phyloP scores from a whole-genome alignment of 2,329 filamentous ascomycete genomes.

The Helminthosporium solani region DNA sequence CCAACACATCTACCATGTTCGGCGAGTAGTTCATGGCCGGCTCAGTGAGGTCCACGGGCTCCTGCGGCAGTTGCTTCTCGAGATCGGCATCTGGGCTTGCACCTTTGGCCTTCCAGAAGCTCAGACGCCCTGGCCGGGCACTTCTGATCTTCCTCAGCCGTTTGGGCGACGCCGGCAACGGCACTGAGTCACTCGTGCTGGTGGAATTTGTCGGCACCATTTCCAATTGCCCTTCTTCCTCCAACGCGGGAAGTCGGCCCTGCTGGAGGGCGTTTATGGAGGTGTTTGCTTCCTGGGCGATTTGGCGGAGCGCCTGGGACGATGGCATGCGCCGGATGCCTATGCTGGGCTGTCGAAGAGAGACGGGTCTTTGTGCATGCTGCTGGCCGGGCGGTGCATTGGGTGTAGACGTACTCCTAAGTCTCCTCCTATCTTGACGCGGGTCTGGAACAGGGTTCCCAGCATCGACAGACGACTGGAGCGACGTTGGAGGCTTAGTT shows the following conservation, averaged over 20 bases:
- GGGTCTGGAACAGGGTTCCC: slow-evolving; percentile 32
- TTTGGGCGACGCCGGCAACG: slow-evolving; percentile 12
- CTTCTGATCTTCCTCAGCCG: slow-evolving; percentile 31
- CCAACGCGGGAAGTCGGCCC: slow-evolving; percentile 27
- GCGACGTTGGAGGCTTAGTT: slow-evolving; percentile 35
- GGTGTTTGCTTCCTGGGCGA: slow-evolving; percentile 19
- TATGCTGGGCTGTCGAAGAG: slow-evolving; percentile 37
- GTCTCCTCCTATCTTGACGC: slow-evolving; percentile 20
- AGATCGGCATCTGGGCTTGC: slow-evolving; percentile 7
- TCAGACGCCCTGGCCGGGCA: slow-evolving; percentile 30
- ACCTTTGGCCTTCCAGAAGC: slow-evolving; percentile 26
- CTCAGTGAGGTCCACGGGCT: slow-evolving; percentile 1
- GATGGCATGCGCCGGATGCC: slow-evolving; percentile 39
- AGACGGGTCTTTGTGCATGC: slow-evolving; percentile 22
- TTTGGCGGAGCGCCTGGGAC: slow-evolving; percentile 23
- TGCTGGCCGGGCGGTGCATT: slow-evolving; percentile 19
- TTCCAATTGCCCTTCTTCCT: slow-evolving; percentile 30
- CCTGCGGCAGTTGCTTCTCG: neutral
- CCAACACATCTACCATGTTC: slow-evolving; percentile 66
- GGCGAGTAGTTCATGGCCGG: slow-evolving; percentile 55
- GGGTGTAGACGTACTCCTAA: slow-evolving; percentile 32
- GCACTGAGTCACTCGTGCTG: slow-evolving; percentile 17
- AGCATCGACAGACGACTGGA: slow-evolving; percentile 40
- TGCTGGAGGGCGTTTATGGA: slow-evolving; percentile 23
- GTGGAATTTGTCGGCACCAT: slow-evolving; percentile 19